Conservation (phyloP, 306 rosid genomes). For the Begonia masoniana region DNA sequence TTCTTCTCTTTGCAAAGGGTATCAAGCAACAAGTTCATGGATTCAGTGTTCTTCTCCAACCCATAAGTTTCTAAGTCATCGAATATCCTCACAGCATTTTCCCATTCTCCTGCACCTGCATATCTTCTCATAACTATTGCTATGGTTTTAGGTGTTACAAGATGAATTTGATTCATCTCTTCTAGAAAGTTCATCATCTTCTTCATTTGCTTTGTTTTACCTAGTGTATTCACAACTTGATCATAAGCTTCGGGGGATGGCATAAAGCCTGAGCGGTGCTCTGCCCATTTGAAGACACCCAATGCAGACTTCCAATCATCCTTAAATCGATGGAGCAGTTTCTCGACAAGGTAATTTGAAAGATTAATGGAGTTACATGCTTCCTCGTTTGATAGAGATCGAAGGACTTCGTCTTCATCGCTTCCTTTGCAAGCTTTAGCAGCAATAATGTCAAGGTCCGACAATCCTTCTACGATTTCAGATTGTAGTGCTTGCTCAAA, state of each 20-base stretch:
- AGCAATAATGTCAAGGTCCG: conserved; percentile 36
- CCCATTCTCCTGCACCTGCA: conserved; percentile 73
- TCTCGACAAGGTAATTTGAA: conserved; percentile 29
- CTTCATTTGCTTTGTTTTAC: conserved; percentile 61
- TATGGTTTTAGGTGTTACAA: conserved; percentile 33
- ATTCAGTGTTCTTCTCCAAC: conserved; percentile 55
- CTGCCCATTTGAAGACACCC: conserved; percentile 73
- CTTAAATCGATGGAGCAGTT: conserved; percentile 46
- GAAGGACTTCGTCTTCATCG: conserved; percentile 40
- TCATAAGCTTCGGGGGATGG: conserved; percentile 44
- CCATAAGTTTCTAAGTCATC: conserved; percentile 54
- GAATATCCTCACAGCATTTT: conserved; percentile 52
- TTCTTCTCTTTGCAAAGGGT: conserved; percentile 69
- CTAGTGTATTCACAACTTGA: conserved; percentile 57
- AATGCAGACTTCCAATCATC: conserved; percentile 86
- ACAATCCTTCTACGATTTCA: conserved; percentile 14
- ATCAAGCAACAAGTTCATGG: conserved; percentile 83
- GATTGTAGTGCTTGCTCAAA: conserved; percentile 13
- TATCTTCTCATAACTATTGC: conserved; percentile 75
- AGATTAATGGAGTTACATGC: conserved; percentile 25
- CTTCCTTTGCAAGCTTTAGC: conserved; percentile 32
- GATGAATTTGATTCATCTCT: conserved; percentile 32
- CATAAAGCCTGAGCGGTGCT: conserved; percentile 25
- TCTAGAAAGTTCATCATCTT: conserved; percentile 34
- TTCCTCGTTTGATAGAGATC: conserved; percentile 31